Evolutionary conservation across 352 stramenopile species (phyloP).

Genomic region (Phytophthora quininea): DNA sequence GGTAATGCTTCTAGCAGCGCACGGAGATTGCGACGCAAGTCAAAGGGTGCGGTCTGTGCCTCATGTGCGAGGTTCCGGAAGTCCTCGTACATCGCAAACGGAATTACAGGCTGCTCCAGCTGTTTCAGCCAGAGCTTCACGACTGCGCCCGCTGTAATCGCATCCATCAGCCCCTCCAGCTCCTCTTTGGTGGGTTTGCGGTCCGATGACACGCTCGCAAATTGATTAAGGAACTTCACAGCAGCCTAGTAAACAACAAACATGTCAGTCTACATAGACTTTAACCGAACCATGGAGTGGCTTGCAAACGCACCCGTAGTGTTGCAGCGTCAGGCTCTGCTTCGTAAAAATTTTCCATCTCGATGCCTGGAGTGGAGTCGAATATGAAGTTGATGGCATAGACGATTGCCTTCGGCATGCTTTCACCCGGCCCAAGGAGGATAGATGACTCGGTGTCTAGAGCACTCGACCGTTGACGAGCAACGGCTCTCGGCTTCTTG

Average conservation of each 20-base stretch:
- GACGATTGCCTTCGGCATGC: constrained; percentile 59
- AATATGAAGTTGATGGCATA: constrained; percentile 86
- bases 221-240: constrained; percentile 73
- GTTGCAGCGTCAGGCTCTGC: constrained; percentile 47
- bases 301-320: constrained; percentile 51
- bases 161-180: constrained; percentile 60
- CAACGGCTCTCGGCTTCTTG: constrained; percentile 36
- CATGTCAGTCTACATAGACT: too few relatives aligned
- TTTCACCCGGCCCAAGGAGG: constrained; percentile 44
- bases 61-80: constrained; percentile 55
- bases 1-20: constrained; percentile 63
- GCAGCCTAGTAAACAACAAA: constrained; percentile 23
- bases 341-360: constrained; percentile 80
- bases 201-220: constrained; percentile 35
- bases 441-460: constrained; percentile 59
- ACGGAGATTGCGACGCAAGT: constrained; percentile 62
- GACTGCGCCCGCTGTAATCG: constrained; percentile 61
- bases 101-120: constrained; percentile 68
- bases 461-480: constrained; percentile 45
- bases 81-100: constrained; percentile 68
- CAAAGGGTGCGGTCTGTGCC: constrained; percentile 50
- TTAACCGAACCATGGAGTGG: not conserved
- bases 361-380: constrained; percentile 77
- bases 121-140: constrained; percentile 73
- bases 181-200: constrained; percentile 66